Evolutionary conservation across 176 grass and related monocot genomes (phyloP), one percentile per base, ranked within the genome.

Genomic region (Musa beccarii): DNA sequence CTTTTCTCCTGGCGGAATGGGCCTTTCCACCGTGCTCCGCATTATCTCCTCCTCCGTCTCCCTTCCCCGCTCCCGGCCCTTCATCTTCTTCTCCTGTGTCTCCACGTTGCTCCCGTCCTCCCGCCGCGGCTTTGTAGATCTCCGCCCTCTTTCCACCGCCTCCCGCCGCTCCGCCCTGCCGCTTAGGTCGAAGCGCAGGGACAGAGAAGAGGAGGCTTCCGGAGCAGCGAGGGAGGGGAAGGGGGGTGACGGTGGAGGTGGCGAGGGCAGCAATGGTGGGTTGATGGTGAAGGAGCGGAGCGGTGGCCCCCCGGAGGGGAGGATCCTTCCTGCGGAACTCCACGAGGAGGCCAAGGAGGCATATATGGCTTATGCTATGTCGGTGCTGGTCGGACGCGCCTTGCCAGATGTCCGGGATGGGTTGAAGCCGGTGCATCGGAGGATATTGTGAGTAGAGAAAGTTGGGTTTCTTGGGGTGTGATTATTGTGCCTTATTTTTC

Each of bases 281-380:
- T 64, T 71, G 74, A 63, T 59, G 12, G n/a, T 68, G 53, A 69
- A 73, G 75, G 78, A 80, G 24, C 92, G 66, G 22, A 17, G 28
- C 64, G n/a, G 66, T 10, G 65, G 59, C 4, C 19, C 0, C 15
- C 11, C 53, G 24, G 77, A 79, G 9, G 87, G 87, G 78, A 92
- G 88, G 74, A n/a, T 98, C 5, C 80, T 98, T 68, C 82, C 86
- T 10, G 72, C 84, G 15, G 94, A 93, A 82, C 94, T 98, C 61
- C 94, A 93, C 82, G 91, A 93, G 84, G 94, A 93, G 82, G 88
- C 90, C 23, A 98, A 86, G 3, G 86, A 91, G 52, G 90, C 94
- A 8, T 98, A 98, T 80, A 87, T 93, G 94, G 64, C 90, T 25
- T 98, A 98, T 76, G 90, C 94, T 24, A 91, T 98, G 94, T 98